Evolutionary conservation across 257 asterid genomes (phyloP).

Genomic region (Solanum ossicruentum): DNA sequence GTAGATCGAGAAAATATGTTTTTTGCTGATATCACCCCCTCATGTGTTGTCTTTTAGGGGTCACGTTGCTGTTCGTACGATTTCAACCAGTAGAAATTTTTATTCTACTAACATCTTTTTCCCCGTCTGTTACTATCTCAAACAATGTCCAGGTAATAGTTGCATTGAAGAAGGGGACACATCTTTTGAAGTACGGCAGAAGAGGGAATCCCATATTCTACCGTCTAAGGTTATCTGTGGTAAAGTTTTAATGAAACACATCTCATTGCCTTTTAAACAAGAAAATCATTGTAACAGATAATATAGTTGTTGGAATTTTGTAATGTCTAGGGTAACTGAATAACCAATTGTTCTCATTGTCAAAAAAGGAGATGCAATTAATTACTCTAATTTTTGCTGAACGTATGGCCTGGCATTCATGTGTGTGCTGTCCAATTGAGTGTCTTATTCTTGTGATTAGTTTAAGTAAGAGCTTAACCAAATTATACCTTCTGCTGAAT

Average conservation of each 20-base stretch:
- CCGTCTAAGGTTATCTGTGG: slow-evolving; percentile 33
- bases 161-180: slow-evolving; percentile 37
- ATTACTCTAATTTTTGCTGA: neutral
- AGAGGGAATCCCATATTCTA: slow-evolving; percentile 39
- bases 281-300: neutral
- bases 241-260: neutral
- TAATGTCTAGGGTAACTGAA: neutral
- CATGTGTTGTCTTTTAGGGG: neutral
- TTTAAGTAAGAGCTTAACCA: neutral
- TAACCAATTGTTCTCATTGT: neutral
- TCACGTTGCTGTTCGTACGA: neutral
- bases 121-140: neutral
- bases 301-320: neutral
- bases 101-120: neutral
- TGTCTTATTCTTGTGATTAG: neutral
- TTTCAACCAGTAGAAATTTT: neutral
- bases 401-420: neutral
- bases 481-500: neutral
- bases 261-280: neutral
- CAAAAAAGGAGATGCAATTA: neutral
- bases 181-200: slow-evolving; percentile 28
- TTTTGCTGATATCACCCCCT: neutral
- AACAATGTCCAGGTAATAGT: slow-evolving; percentile 28
- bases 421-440: neutral
- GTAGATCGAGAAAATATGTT: neutral